These are phyloP conservation scores for Leccinum pachyderme DNA, from an alignment of 1,284 basidiomycete species.

Conservation along the genomic window DNA sequence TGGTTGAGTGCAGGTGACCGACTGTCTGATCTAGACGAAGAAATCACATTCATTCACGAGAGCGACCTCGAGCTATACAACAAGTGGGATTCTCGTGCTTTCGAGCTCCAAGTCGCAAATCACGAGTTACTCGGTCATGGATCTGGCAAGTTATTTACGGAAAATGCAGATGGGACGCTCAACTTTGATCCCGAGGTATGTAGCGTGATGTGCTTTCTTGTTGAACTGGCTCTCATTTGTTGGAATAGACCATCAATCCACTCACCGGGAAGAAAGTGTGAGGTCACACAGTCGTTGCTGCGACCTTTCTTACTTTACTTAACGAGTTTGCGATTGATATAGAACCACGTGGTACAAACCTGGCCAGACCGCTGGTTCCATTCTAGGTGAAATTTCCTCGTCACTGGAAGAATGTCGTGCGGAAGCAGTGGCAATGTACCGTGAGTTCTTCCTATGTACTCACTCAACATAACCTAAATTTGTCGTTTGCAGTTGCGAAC, in stretches of 20 bases:
- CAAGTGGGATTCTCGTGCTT: conserved; percentile 71
- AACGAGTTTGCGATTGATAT: not conserved
- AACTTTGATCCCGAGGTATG: conserved; percentile 67
- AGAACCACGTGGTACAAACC: conserved; percentile 82
- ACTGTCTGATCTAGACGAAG: conserved; percentile 51
- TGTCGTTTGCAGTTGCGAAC: conserved; percentile 56
- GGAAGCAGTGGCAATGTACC: conserved; percentile 76
- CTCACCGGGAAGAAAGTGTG: conserved; percentile 79
- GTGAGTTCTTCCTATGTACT: conserved; percentile 40
- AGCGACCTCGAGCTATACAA: conserved; percentile 71
- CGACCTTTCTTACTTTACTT: not conserved
- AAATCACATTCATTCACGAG: conserved; percentile 77
- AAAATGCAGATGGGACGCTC: conserved; percentile 67
- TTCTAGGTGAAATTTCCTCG: conserved; percentile 80
- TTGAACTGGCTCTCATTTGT: not conserved
- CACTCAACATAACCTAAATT: not conserved
- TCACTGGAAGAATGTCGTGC: conserved; percentile 88
- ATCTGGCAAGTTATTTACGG: conserved; percentile 77
- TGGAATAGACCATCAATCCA: conserved; percentile 67
- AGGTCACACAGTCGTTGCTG: conserved; percentile 18
- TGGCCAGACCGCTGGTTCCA: conserved; percentile 75
- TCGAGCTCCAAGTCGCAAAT: conserved; percentile 84
- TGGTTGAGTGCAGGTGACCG: not conserved
- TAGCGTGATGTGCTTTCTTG: conserved; percentile 32
- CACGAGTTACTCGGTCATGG: conserved; percentile 82